These are phyloP conservation scores for Saturnispora kantuleensis DNA, from an alignment of 805 yeast species.

Conservation along the genomic window DNA sequence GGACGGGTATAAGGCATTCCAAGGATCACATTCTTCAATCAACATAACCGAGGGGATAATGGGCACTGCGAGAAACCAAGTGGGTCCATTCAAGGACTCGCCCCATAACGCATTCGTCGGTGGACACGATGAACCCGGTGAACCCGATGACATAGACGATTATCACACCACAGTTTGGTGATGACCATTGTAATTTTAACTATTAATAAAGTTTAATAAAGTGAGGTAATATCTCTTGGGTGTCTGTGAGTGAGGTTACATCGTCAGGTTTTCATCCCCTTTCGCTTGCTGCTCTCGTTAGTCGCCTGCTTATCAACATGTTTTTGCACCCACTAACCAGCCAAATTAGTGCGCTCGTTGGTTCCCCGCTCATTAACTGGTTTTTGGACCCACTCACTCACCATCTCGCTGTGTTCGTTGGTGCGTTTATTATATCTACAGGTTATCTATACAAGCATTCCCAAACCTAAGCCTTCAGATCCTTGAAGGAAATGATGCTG, in stretches of 20 bases:
- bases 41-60: no score
- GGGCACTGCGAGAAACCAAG: no score
- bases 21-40: no score
- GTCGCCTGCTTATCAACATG: no score
- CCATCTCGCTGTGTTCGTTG: neutral
- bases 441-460: neutral
- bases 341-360: no score
- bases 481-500: constrained; percentile 18
- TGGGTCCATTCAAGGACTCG: neutral
- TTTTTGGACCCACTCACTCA: neutral
- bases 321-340: no score
- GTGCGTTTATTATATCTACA: constrained; percentile 18
- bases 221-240: neutral
- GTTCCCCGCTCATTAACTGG: no score
- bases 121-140: constrained; percentile 16
- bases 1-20: no score
- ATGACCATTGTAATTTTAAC: neutral
- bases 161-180: constrained; percentile 36
- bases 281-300: no score
- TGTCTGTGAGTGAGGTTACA: neutral
- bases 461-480: constrained; percentile 13
- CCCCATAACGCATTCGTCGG: neutral
- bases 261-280: no score
- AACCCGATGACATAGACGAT: constrained; percentile 27
- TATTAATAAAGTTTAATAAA: no score